Evolutionary conservation across 768 basidiomycete genomes (phyloP), one percentile per base, ranked within the genome.

Genomic region (Suillus ampliporus): DNA sequence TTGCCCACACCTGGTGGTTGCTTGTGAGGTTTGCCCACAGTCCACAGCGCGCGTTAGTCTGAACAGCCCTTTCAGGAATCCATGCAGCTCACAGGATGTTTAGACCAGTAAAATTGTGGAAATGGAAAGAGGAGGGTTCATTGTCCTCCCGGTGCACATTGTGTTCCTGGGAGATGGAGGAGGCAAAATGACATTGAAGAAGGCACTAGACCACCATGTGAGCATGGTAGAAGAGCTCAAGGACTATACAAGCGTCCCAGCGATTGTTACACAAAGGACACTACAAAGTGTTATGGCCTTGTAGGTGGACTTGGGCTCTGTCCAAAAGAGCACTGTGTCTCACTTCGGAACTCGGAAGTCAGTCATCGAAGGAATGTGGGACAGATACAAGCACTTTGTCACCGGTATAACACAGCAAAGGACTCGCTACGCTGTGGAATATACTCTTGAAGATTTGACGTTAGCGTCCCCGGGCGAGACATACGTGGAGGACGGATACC

Each of bases 251-350:
- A 38, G 5, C 7, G 23, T 56, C 10, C 21, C 34, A n/a, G 15
- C 52, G 8, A 35, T 8, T 21, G 37, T 10, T 17, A 38, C 53
- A 56, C 53, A 38, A 56, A 26, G 23, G 15, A 26, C 5, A 17
- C 37, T 23, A 56, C 23, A 10, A 38, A 38, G 37, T 19, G 48
- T 54, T 23, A 23, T 38, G 53, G 15, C 53, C 23, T 38, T 56
- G 53, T 56, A 19, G 23, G 10, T 17, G 35, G 37, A 38, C 53
- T 37, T 15, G 10, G 23, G 9, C 15, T 38, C 23, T 38, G 15
- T 40, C 23, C 53, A 40, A 26, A 19, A n/a, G n/a, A 56, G 53
- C 17, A 56, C 23, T 56, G 53, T 56, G n/a, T n/a, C 53, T 56
- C 53, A 56, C 53, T 56, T 17, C 23, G 23, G 17, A 26, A 38